Evolutionary conservation across 1,139 yeast genomes (phyloP), one percentile per base, ranked within the genome.

Genomic region (Taphrina betulina): DNA sequence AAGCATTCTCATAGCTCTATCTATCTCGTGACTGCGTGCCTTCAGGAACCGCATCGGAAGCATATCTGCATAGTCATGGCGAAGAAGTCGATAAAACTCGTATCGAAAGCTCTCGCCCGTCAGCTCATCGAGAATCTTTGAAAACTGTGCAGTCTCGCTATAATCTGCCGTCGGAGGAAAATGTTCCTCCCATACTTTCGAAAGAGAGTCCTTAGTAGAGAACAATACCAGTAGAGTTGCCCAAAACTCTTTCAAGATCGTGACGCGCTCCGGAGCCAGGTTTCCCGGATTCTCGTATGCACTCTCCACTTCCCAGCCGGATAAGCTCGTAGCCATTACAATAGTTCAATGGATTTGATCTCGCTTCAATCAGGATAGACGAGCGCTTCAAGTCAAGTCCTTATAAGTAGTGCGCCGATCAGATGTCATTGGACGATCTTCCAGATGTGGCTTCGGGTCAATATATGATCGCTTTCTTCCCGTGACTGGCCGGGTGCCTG

Each of bases 31-130:
- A 24, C 44, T 16, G 22, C 54, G 45, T 12, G 54, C 54, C 24
- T 31, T 31, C 19, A 50, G 41, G 34, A 50, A 50, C n/a, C 54
- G 44, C 37, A 50, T 41, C 17, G 54, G 54, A n/a, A 50, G 26
- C 23, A 50, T 12, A 16, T 50, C 54, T 12, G 54, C 46, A 40
- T 50, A 50, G 36, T 50, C 54, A 31, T 40, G 40, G n/a, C 54
- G 45, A 40, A 50, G 10, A 5, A 50, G 24, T 8, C 17, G 29
- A 28, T 50, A 50, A 19, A 50, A 50, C 14, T 50, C 54, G 3
- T 50, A 36, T 24, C 46, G 54, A 14, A 50, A 31, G 12, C 37
- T 20, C 14, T 38, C 31, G 8, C 43, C 33, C 16, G 45, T 28
- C 10, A 35, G 24, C 23, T 40, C 54, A 16, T 28, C 24, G 12